These are phyloP conservation scores for Globisporangium takayamanum DNA, from an alignment of 352 stramenopile species.

Conservation along the genomic window DNA sequence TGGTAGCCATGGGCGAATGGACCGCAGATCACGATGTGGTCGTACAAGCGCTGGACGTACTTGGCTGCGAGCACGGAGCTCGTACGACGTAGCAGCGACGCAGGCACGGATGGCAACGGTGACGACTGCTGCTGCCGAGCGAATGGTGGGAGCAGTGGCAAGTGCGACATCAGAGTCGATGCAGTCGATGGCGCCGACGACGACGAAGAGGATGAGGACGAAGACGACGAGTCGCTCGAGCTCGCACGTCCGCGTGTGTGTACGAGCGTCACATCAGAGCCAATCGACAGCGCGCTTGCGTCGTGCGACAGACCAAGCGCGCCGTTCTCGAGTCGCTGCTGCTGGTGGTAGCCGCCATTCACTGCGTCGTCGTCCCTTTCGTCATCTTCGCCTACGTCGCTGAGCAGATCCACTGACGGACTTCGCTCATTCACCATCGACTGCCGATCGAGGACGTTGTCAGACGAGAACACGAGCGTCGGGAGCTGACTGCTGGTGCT, in stretches of 20 bases:
- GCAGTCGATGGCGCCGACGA: neutral
- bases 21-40: constrained; percentile 43
- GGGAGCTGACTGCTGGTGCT: constrained; percentile 6
- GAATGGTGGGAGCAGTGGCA: constrained; percentile 8
- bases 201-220: constrained; percentile 1
- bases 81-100: constrained; percentile 9
- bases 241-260: neutral
- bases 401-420: constrained; percentile 18
- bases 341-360: neutral
- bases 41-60: constrained; percentile 17
- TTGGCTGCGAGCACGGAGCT: constrained; percentile 14
- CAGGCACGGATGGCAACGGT: too few species aligned
- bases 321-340: too few species aligned
- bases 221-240: constrained; percentile 6
- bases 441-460: constrained; percentile 41
- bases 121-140: neutral
- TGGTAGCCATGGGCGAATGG: constrained; percentile 31
- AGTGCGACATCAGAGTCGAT: neutral
- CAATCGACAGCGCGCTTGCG: neutral
- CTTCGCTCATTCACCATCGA: constrained; percentile 26
- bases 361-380: constrained; percentile 10
- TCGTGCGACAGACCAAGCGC: neutral
- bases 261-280: neutral
- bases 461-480: constrained; percentile 44
- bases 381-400: constrained; percentile 6